Percentiles rank a stretch among this genome's conserved stretches.
Conservation (phyloP, 1,139 yeast genomes). For the Nakaseomyces uthaithaninus region DNA sequence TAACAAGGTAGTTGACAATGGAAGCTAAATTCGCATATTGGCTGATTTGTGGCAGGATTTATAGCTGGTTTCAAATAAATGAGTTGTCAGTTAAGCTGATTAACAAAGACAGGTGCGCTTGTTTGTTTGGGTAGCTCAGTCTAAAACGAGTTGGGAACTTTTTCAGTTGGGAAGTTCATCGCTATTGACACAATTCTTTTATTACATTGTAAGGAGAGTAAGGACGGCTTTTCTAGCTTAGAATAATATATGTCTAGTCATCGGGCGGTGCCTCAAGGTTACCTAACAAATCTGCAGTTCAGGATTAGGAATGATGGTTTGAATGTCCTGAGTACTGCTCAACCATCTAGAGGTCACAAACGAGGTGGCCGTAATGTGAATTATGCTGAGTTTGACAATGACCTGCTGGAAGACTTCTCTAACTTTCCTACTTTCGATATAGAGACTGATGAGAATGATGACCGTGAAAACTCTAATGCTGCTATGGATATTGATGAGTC, state of each 20-base stretch:
- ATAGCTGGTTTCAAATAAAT: too few relatives aligned
- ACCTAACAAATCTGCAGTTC: slow-evolving; percentile 60
- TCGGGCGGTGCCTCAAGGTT: slow-evolving; percentile 52
- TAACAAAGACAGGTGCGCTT: too few relatives aligned
- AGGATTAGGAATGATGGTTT: slow-evolving; percentile 59
- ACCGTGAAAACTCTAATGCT: slow-evolving; percentile 9
- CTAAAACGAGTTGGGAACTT: too few relatives aligned
- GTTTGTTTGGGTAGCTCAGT: too few relatives aligned
- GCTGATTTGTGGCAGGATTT: too few relatives aligned
- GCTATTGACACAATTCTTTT: too few relatives aligned
- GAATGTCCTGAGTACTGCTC: slow-evolving; percentile 63
- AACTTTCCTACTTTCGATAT: slow-evolving; percentile 22
- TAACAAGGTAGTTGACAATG: too few relatives aligned
- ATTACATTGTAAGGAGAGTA: too few relatives aligned
- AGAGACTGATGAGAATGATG: slow-evolving; percentile 16
- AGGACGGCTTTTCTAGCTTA: background rate
- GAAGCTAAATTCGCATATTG: too few relatives aligned
- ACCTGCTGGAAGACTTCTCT: slow-evolving; percentile 53
- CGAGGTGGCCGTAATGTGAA: slow-evolving; percentile 62
- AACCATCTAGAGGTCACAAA: slow-evolving; percentile 70
- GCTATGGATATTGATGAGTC: slow-evolving; percentile 14
- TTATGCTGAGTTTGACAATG: slow-evolving; percentile 81
- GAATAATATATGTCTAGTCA: slow-evolving; percentile 4
- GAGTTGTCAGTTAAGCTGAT: too few relatives aligned
- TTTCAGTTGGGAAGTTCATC: too few relatives aligned